Base-by-base conservation (phyloP, 2,329 filamentous ascomycete genomes). In the Fusarium euwallaceae region DNA sequence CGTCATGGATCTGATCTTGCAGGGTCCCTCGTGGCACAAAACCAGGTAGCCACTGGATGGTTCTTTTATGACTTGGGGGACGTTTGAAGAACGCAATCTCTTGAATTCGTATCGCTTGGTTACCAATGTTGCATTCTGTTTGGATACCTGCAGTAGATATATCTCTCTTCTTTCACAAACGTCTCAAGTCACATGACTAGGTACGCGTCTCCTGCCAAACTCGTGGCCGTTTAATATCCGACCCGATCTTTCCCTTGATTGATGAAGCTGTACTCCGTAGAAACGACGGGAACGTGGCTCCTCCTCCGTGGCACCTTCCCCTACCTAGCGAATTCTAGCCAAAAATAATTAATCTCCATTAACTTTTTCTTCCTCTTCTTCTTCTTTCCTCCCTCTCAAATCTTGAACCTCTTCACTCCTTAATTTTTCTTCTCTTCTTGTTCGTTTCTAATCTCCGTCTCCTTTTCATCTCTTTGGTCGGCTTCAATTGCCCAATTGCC, bases 121-220 rank as follows among this genome's bases (percentile, higher is more conserved):
- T 27, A 51, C 24, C 16, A 12, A 53, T 29, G 17, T n/a, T 32
- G 27, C 48, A 32, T 53, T 32, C 24, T 32, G 17, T 53, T 53
- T 53, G 17, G 27, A n/a, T n/a, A 32, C 17, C 41, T 43, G 39
- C 8, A 41, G 39, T 4, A n/a, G 17, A 41, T 11, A 41, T 51
- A 51, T 17, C 17, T n/a, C 43, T 24, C 22, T 48, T 51, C 45
- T 6, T 8, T 32, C 17, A 32, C 6, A 53, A 32, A 20, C 27
- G 48, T 14, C 5, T 14, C 6, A 36, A 10, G 22, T 69, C 72
- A 74, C 72, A 70, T 74, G 72, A 75, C 37, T 34, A 22, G 22
- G 22, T 22, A 12, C 11, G n/a, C 16, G 36, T 56, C 7, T 32
- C 17, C 14, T 48, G 22, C 22, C 22, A 24, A 17, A 27, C 22